Base-by-base conservation (phyloP, 371 early-diverging fungal species). In the Mucor circinelloides region DNA sequence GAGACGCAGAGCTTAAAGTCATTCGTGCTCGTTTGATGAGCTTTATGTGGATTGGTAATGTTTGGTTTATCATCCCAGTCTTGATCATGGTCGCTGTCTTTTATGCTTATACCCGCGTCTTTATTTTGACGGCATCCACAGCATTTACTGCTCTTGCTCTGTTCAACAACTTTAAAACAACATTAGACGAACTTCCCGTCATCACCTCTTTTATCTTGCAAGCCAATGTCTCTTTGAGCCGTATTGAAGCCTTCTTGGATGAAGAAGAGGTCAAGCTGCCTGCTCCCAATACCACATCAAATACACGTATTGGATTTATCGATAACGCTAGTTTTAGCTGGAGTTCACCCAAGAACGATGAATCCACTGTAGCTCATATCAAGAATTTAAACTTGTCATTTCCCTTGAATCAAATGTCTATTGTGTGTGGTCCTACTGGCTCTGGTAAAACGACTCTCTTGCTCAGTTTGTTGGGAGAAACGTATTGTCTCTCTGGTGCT, bases 401-500 rank as follows among this genome's bases (percentile, higher is more conserved):
- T 63, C 87, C 87, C 9, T 70, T 84, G 17, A 84, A 83, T 40
- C 81, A 87, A 50, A 80, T 96, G 28, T 90, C 92, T 8, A 88
- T 94, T 34, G 80, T 94, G 17, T 87, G 93, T 67, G 94, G 95
- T 5, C 80, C 88, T 6, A 90, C 90, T 32, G 95, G 96, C 0
- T 85, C 91, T 12, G 95, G 95, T 38, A 94, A 94, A 68, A 85
- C 93, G 0, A 90, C 91, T 0, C 70, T 95, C 30, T 64, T 95
- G n/a, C 78, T 85, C n/a, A 87, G 86, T 68, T 69, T 90, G 32
- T 72, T 89, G 6, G 89, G 89, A 28, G 89, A 89, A 63, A 81
- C 86, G 0, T 72, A 77, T 4, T 77, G 83, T 23, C 30, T 79
- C 0, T 63, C 74, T 36, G 89, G 89, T 23, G 34, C 63, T 6